A percentile compares a stretch with the other conserved stretches of the same genome.
These are phyloP conservation scores for Syzygium aqueum DNA, from an alignment of 345 rosid genomes.

Conservation along the genomic window DNA sequence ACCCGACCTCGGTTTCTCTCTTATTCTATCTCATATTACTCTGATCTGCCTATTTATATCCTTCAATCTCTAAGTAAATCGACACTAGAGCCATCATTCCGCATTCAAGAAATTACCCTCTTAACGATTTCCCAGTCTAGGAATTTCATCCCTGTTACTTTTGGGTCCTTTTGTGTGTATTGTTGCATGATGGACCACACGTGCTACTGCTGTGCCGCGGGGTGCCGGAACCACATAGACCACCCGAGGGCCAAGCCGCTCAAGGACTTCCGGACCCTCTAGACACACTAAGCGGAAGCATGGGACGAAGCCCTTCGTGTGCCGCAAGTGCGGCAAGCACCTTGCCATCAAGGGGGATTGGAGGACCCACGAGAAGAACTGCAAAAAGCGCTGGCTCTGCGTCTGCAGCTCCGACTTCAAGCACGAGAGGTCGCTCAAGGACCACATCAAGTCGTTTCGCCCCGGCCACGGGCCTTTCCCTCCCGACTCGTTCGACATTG, in stretches of 20 bases:
- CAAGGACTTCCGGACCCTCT: slow-evolving; percentile 76
- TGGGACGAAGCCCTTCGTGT: slow-evolving; percentile 52
- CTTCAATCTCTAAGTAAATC: neutral
- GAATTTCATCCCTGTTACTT: neutral
- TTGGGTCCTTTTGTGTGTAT: neutral
- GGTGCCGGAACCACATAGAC: slow-evolving; percentile 79
- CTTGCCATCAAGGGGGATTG: slow-evolving; percentile 90
- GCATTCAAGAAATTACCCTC: neutral
- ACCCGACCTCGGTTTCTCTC: slow-evolving; percentile 16
- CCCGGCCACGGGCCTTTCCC: slow-evolving; percentile 55
- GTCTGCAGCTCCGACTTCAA: slow-evolving; percentile 82
- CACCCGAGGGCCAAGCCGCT: slow-evolving; percentile 70
- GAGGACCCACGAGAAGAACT: slow-evolving; percentile 87
- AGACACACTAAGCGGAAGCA: slow-evolving; percentile 89
- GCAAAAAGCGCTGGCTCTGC: slow-evolving; percentile 93
- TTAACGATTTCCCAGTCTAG: neutral
- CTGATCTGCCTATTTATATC: neutral
- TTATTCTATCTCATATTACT: slow-evolving; percentile 12
- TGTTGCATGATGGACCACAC: neutral
- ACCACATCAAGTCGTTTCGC: slow-evolving; percentile 73
- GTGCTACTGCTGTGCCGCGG: slow-evolving; percentile 79
- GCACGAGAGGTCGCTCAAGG: slow-evolving; percentile 89
- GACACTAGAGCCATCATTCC: neutral
- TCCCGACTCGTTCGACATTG: slow-evolving; percentile 21
- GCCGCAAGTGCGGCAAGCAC: slow-evolving; percentile 71